Percentiles rank a stretch among this genome's conserved stretches.
Evolutionary conservation across 1,284 basidiomycete genomes (phyloP).

Genomic region (Rhodotorula sp.): DNA sequence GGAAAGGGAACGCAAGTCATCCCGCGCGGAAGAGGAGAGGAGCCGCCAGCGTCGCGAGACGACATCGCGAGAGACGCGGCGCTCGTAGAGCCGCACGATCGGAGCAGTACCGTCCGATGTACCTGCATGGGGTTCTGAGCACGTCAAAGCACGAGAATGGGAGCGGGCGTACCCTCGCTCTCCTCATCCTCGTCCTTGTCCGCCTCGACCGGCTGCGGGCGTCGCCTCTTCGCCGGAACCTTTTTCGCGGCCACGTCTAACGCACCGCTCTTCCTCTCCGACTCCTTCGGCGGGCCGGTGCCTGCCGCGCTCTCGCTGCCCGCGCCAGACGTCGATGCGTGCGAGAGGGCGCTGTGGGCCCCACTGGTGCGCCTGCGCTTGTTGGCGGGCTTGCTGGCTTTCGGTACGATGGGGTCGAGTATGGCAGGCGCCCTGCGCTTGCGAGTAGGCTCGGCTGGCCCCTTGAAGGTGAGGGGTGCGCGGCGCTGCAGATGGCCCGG

Average conservation of each 20-base stretch:
- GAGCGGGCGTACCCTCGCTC: too few species aligned
- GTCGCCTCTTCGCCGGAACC: neutral
- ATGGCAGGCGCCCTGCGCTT: neutral
- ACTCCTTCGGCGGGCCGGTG: neutral
- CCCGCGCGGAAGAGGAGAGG: neutral
- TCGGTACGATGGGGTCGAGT: neutral
- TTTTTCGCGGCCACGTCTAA: neutral
- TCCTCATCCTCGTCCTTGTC: neutral
- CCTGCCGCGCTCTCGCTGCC: neutral
- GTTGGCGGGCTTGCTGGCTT: neutral
- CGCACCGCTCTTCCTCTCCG: too few species aligned
- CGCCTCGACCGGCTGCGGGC: neutral
- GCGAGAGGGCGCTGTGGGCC: neutral
- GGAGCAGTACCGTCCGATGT: too few species aligned
- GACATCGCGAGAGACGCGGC: neutral
- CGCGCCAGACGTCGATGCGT: too few species aligned
- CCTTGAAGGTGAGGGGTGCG: conserved; percentile 5
- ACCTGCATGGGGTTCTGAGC: too few species aligned
- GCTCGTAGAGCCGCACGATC: neutral
- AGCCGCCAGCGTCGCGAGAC: neutral
- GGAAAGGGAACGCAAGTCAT: neutral
- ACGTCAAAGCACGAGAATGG: too few species aligned
- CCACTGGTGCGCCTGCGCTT: neutral
- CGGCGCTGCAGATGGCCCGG: too few species aligned
- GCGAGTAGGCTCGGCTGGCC: neutral